Evolutionary conservation across 208 protist genomes (phyloP).

Genomic region (Angomonas ambiguus): DNA sequence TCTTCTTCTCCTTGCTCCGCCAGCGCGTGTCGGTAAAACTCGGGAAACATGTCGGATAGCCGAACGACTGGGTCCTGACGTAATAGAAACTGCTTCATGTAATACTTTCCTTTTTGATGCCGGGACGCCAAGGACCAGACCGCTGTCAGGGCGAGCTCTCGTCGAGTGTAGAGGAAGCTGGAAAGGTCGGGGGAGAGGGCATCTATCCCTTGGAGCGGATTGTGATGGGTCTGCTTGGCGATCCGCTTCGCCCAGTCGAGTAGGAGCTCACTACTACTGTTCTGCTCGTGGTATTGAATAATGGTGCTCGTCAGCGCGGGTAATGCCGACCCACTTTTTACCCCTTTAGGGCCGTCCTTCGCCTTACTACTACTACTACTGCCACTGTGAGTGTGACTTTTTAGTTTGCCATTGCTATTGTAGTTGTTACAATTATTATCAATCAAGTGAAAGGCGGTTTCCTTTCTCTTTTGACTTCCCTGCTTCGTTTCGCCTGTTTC

Average conservation of each 20-base stretch:
- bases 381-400: too few relatives aligned
- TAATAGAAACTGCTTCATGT: constrained; percentile 1
- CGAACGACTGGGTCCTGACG: not conserved
- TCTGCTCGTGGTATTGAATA: not conserved
- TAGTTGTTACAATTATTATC: not conserved
- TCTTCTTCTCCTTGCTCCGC: not conserved
- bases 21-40: not conserved
- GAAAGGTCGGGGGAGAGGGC: too few relatives aligned
- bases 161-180: too few relatives aligned
- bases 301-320: too few relatives aligned
- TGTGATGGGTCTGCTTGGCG: not conserved
- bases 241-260: not conserved
- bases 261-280: not conserved
- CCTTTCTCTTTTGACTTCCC: too few relatives aligned
- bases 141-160: not conserved
- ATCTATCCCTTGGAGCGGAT: too few relatives aligned
- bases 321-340: too few relatives aligned
- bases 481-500: too few relatives aligned
- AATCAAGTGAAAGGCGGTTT: not conserved
- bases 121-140: not conserved
- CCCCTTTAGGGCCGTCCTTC: too few relatives aligned
- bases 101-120: not conserved
- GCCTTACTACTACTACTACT: too few relatives aligned
- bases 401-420: not conserved
- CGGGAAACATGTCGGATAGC: not conserved